Percentiles rank a stretch among this genome's conserved stretches.
Conservation (phyloP, 2,329 filamentous ascomycete species). For the Dothistroma pini region DNA sequence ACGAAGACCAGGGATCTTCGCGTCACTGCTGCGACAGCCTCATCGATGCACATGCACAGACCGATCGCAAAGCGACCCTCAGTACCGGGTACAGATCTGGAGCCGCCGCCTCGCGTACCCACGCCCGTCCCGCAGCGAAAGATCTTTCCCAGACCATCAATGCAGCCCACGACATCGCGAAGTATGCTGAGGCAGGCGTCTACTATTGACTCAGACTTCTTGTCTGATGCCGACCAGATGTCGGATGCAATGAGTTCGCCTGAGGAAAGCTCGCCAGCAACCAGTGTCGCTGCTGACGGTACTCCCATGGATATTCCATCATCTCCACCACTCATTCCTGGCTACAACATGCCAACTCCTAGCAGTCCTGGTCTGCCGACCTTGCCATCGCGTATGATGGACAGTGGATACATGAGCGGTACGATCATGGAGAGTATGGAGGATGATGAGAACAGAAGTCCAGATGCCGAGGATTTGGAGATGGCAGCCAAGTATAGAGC, state of each 20-base stretch:
- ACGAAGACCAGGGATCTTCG: slow-evolving; percentile 64
- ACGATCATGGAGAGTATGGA: slow-evolving; percentile 67
- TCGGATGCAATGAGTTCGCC: slow-evolving; percentile 46
- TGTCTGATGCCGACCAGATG: slow-evolving; percentile 32
- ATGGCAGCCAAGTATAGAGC: slow-evolving; percentile 35
- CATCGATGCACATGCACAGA: slow-evolving; percentile 79
- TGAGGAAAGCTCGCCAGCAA: slow-evolving; percentile 49
- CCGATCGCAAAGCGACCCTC: slow-evolving; percentile 58
- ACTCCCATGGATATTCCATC: slow-evolving; percentile 83
- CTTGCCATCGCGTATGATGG: slow-evolving; percentile 42
- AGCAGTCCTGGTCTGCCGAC: slow-evolving; percentile 72
- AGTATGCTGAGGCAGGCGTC: slow-evolving; percentile 33
- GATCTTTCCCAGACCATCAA: slow-evolving; percentile 31
- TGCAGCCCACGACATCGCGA: slow-evolving; percentile 27
- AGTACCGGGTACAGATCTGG: slow-evolving; percentile 54
- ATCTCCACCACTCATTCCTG: slow-evolving; percentile 78
- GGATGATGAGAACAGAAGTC: slow-evolving; percentile 42
- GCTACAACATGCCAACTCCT: slow-evolving; percentile 42
- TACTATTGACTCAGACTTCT: slow-evolving; percentile 30
- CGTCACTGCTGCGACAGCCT: slow-evolving; percentile 86
- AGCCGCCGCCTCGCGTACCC: slow-evolving; percentile 71
- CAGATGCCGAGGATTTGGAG: slow-evolving; percentile 38
- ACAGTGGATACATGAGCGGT: slow-evolving; percentile 82
- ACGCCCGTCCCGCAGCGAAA: slow-evolving; percentile 64
- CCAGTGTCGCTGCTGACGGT: slow-evolving; percentile 45